Percentiles rank a stretch among this genome's conserved stretches.
Evolutionary conservation across 139 green algal genomes (phyloP).

Genomic region (Dunaliella sp.): DNA sequence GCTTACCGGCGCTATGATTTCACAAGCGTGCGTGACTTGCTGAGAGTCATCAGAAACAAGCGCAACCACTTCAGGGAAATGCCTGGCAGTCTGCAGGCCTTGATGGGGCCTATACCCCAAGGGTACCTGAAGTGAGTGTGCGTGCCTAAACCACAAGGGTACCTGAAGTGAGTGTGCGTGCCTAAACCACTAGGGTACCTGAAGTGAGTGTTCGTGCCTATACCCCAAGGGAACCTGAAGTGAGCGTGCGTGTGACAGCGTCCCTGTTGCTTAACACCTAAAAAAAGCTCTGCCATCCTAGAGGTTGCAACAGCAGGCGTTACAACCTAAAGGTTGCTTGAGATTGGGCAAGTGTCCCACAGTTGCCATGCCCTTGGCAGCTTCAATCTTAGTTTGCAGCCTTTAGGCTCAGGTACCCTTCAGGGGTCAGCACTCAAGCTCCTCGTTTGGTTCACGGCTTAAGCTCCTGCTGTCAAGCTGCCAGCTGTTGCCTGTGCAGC

Average conservation of each 20-base stretch:
- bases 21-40: conserved; percentile 84
- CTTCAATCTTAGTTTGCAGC: too few relatives aligned
- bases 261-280: too few relatives aligned
- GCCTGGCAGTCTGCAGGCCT: conserved; percentile 65
- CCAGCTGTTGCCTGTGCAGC: too few relatives aligned
- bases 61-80: conserved; percentile 94
- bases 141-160: conserved; percentile 61
- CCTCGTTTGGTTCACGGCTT: too few relatives aligned
- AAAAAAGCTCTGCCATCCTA: too few relatives aligned
- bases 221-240: conserved; percentile 68
- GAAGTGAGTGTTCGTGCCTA: conserved; percentile 21
- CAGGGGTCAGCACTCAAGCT: too few relatives aligned
- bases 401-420: too few relatives aligned
- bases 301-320: too few relatives aligned
- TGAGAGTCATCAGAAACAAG: conserved; percentile 97
- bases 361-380: too few relatives aligned
- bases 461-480: too few relatives aligned
- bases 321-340: too few relatives aligned
- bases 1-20: conserved; percentile 70
- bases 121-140: conserved; percentile 55
- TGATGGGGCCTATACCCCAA: conserved; percentile 66
- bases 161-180: conserved; percentile 39
- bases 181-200: conserved; percentile 69
- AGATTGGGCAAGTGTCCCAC: too few relatives aligned
- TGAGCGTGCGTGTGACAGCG: conserved; percentile 13